These are phyloP conservation scores for Limnanthes douglasii DNA, from an alignment of 345 rosid genomes.

Conservation along the genomic window DNA sequence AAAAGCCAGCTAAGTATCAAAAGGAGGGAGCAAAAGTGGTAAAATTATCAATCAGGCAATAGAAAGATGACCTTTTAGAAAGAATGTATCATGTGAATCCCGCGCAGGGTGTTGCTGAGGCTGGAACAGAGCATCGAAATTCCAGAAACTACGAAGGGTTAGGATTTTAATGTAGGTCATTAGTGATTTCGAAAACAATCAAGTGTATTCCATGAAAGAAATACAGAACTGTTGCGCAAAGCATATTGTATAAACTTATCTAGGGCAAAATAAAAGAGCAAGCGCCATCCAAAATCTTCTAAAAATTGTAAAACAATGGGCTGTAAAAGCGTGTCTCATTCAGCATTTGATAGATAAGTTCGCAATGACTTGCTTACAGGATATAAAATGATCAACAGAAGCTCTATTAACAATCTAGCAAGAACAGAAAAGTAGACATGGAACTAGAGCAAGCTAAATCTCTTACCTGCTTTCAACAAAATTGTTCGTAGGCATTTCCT, in stretches of 20 bases:
- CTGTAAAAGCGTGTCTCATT: too few species aligned
- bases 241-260: background rate
- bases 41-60: conserved; percentile 4
- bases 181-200: background rate
- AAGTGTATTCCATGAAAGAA: background rate
- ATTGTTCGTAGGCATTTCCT: conserved; percentile 95
- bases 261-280: background rate
- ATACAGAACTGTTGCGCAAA: background rate
- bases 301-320: background rate
- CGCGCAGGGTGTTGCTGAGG: conserved; percentile 99
- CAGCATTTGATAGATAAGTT: too few species aligned
- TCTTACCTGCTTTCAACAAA: conserved; percentile 87
- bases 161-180: background rate
- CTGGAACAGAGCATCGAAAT: conserved; percentile 91
- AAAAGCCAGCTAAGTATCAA: conserved; percentile 6
- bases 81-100: conserved; percentile 95
- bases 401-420: conserved; percentile 5
- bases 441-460: conserved; percentile 3
- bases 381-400: conserved; percentile 3
- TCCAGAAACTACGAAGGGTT: conserved; percentile 67
- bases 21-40: conserved; percentile 2
- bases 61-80: conserved; percentile 35
- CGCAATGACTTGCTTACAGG: too few species aligned
- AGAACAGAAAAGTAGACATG: background rate
- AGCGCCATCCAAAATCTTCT: conserved; percentile 2